Evolutionary conservation across 2,329 filamentous ascomycete genomes (phyloP).

Genomic region (Talaromyces sp.): DNA sequence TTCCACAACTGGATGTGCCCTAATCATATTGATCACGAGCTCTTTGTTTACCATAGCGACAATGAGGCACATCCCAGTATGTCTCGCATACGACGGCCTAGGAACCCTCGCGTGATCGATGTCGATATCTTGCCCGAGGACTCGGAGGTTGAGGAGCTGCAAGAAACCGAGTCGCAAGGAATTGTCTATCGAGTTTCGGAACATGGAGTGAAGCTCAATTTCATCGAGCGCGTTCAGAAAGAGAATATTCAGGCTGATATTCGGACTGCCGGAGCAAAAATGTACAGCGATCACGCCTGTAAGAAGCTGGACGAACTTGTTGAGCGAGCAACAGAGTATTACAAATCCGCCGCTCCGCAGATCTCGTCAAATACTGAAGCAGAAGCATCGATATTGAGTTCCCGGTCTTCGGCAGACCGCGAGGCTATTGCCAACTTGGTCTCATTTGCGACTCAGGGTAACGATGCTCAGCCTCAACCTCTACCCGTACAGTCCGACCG

Average conservation of each 20-base stretch:
- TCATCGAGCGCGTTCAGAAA: slow-evolving; percentile 59
- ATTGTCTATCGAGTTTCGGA: slow-evolving; percentile 59
- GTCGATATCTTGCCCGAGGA: slow-evolving; percentile 56
- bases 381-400: slow-evolving; percentile 17
- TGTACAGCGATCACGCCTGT: slow-evolving; percentile 20
- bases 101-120: slow-evolving; percentile 57
- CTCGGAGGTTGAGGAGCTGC: slow-evolving; percentile 51
- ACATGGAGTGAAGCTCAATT: slow-evolving; percentile 62
- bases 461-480: neutral
- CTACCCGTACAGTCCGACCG: slow-evolving; percentile 14
- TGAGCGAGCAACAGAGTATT: slow-evolving; percentile 20
- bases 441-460: slow-evolving; percentile 19
- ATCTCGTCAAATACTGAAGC: slow-evolving; percentile 15
- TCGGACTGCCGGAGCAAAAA: slow-evolving; percentile 16
- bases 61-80: slow-evolving; percentile 39
- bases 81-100: slow-evolving; percentile 28
- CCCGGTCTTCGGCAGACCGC: slow-evolving; percentile 23
- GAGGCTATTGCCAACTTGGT: slow-evolving; percentile 28
- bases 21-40: slow-evolving; percentile 72
- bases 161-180: slow-evolving; percentile 57
- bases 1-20: slow-evolving; percentile 81
- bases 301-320: slow-evolving; percentile 20
- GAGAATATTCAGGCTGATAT: slow-evolving; percentile 17
- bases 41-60: slow-evolving; percentile 47
- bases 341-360: slow-evolving; percentile 9